Conservation (phyloP, 306 rosid genomes). For the Castanospermum australe region DNA sequence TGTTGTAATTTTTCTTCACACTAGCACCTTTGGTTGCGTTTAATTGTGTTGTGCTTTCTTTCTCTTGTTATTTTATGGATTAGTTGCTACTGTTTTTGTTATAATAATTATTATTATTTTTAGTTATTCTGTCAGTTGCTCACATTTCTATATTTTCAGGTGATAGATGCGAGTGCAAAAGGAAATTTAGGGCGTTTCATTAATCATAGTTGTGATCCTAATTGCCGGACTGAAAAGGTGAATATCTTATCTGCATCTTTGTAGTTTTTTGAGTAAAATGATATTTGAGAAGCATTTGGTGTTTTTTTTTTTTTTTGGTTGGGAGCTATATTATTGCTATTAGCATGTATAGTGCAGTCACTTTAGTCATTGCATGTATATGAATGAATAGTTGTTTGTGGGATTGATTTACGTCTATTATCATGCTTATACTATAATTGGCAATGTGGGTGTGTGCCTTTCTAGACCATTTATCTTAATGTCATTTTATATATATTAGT, state of each 20-base stretch:
- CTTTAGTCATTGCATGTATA: conserved; percentile 5
- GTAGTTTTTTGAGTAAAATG: neutral
- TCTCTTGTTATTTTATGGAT: neutral
- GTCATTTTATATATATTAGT: neutral
- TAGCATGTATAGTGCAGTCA: neutral
- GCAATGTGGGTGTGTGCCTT: conserved; percentile 17
- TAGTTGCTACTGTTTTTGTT: no score
- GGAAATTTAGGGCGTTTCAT: conserved; percentile 99
- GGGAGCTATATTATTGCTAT: conserved; percentile 8
- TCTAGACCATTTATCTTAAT: conserved; percentile 6
- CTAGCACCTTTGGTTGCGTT: neutral
- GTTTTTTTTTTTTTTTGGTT: no score
- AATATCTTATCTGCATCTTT: neutral
- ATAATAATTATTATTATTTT: neutral
- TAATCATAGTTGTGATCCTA: conserved; percentile 98
- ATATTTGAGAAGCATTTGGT: neutral
- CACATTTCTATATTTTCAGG: conserved; percentile 56
- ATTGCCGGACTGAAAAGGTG: conserved; percentile 98
- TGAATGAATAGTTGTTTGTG: neutral
- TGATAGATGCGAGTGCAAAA: conserved; percentile 96
- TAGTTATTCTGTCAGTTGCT: neutral
- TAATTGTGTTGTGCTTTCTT: neutral
- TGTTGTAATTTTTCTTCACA: neutral
- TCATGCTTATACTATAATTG: neutral
- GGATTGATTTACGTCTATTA: neutral